Conservation (phyloP, 176 grass and related monocot species). For the Cocos nucifera region DNA sequence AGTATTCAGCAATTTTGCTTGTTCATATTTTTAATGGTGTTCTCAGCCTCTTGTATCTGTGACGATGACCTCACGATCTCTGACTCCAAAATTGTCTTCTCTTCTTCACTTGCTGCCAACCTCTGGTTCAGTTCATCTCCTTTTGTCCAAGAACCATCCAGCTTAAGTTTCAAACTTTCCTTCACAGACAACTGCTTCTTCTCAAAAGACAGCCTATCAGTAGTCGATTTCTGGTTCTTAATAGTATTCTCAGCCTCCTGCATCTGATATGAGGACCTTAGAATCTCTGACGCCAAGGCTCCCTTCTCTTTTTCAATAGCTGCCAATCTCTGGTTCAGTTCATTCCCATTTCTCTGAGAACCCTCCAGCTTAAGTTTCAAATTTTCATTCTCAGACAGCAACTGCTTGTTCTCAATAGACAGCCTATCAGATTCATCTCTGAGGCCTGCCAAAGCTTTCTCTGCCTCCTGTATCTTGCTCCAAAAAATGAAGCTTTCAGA, state of each 20-base stretch:
- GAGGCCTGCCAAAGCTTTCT: constrained; percentile 7
- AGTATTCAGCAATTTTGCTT: constrained; percentile 1
- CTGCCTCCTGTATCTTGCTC: background rate
- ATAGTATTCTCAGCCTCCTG: constrained; percentile 36
- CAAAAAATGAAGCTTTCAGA: background rate
- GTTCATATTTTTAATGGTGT: constrained; percentile 4
- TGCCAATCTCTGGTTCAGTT: constrained; percentile 26
- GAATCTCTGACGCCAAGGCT: constrained; percentile 28
- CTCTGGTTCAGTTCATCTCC: background rate
- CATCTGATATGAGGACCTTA: constrained; percentile 27
- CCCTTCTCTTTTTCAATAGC: constrained; percentile 30
- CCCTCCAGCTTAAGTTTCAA: constrained; percentile 38
- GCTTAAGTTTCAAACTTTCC: constrained; percentile 18
- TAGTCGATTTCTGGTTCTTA: constrained; percentile 20
- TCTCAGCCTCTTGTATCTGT: too few species aligned
- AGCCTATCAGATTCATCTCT: constrained; percentile 21
- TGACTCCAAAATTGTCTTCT: too few species aligned
- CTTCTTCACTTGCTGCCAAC: background rate
- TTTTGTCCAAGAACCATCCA: background rate
- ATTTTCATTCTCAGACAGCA: constrained; percentile 45
- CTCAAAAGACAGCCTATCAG: too few species aligned
- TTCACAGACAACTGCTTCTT: too few species aligned
- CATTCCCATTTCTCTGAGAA: constrained; percentile 27
- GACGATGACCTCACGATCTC: too few species aligned
- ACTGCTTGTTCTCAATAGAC: constrained; percentile 28